Conservation (phyloP, 2,329 filamentous ascomycete species). For the Venturiaceae sp. region DNA sequence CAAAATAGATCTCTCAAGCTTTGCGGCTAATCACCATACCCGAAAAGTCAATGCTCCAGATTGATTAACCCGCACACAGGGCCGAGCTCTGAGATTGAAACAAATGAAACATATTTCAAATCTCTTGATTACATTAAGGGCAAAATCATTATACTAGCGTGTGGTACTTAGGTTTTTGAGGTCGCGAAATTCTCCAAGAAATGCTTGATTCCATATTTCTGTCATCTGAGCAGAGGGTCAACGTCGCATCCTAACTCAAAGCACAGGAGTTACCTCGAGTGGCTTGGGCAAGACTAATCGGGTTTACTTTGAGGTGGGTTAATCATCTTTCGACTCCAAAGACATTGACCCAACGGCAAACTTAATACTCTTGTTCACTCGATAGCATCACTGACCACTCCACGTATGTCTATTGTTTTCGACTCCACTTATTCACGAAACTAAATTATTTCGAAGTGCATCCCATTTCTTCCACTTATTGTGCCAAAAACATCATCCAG, state of each 20-base stretch:
- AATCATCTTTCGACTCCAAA: too few species aligned
- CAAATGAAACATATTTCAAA: not conserved
- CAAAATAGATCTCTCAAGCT: not conserved
- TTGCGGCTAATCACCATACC: not conserved
- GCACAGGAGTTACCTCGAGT: too few species aligned
- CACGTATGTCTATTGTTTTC: too few species aligned
- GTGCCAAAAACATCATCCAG: not conserved
- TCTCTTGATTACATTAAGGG: not conserved
- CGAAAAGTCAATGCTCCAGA: not conserved
- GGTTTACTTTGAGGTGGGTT: too few species aligned
- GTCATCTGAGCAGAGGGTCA: not conserved
- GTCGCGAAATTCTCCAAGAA: not conserved
- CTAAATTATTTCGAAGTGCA: not conserved
- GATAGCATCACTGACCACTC: too few species aligned
- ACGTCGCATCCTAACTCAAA: too few species aligned
- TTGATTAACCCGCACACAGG: not conserved
- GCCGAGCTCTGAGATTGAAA: not conserved
- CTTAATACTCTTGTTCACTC: too few species aligned
- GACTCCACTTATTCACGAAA: too few species aligned
- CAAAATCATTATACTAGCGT: not conserved
- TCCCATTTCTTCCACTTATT: not conserved
- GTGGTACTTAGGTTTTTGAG: not conserved
- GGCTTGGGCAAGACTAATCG: too few species aligned
- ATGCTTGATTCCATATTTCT: not conserved
- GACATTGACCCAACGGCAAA: too few species aligned